These are phyloP conservation scores for Forsythia viridissima DNA, from an alignment of 257 asterid species.

Conservation along the genomic window DNA sequence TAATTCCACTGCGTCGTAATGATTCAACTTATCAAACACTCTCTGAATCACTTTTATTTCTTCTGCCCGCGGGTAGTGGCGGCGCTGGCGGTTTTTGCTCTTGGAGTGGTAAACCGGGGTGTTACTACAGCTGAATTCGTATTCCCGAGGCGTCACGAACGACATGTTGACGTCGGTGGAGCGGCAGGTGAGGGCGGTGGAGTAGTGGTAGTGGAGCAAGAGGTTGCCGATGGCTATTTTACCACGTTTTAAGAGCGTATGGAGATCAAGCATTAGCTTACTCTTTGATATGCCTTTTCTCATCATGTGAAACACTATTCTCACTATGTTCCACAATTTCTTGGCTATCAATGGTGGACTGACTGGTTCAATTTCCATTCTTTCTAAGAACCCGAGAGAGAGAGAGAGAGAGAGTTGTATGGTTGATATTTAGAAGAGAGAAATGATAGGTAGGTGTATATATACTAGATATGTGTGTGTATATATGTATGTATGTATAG, in stretches of 20 bases:
- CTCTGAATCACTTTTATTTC: slow-evolving; percentile 22
- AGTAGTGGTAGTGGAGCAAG: slow-evolving; percentile 25
- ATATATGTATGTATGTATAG: slow-evolving; percentile 16
- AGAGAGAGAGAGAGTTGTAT: slow-evolving; percentile 1
- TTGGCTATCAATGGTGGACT: slow-evolving; percentile 22
- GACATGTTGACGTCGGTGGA: slow-evolving; percentile 33
- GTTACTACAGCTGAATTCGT: slow-evolving; percentile 53
- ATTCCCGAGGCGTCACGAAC: slow-evolving; percentile 32
- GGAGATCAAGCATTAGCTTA: slow-evolving; percentile 31
- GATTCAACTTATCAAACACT: slow-evolving; percentile 20
- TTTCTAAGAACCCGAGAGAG: not conserved
- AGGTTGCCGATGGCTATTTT: slow-evolving; percentile 39
- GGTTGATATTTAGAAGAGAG: slow-evolving; percentile 20
- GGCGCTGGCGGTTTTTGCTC: slow-evolving; percentile 18
- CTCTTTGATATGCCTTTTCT: slow-evolving; percentile 40
- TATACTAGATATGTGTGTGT: not conserved
- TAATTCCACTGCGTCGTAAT: slow-evolving; percentile 16
- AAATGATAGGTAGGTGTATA: slow-evolving; percentile 5
- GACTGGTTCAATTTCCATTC: slow-evolving; percentile 38
- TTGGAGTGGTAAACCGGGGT: slow-evolving; percentile 22
- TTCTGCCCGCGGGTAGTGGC: not conserved
- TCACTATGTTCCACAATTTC: slow-evolving; percentile 30
- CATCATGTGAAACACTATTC: slow-evolving; percentile 37
- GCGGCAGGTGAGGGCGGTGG: slow-evolving; percentile 30
- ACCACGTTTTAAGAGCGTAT: slow-evolving; percentile 29